Base-by-base conservation (phyloP, 1,284 basidiomycete species). In the Apiotrichum porosum region DNA sequence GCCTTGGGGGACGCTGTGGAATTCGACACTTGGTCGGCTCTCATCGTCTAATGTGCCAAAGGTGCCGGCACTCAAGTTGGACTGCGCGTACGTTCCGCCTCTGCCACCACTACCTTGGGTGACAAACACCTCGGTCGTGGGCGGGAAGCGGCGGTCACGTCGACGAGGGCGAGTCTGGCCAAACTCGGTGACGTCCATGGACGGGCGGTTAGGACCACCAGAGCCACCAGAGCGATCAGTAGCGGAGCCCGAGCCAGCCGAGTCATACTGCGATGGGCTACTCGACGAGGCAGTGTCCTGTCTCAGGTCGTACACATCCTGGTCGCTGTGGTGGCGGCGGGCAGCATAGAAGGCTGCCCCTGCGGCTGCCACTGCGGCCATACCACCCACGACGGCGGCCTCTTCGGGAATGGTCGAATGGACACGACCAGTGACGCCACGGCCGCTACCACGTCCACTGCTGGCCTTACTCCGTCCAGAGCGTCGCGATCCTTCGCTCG, bases 31-130 rank as follows among this genome's bases (percentile, higher is more conserved):
- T 12, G n/a, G 9, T 13, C 24, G 6, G 13, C 22, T 10, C 38
- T 19, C 24, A n/a, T 35, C 45, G 23, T 45, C 47, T 12, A 31
- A 18, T 2, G 42, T 48, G 18, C 52, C 53, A 21, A 55, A 52
- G 6, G 53, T 55, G 14, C 49, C 53, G 1, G 49, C 49, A 18
- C 53, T 55, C 19, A 26, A 39, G 40, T 55, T 52, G 14, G 47
- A 44, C 31, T 49, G 40, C 9, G 37, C 22, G 33, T 28, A 45
- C 1, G 31, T 24, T 19, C 34, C 28, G 8, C 37, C 26, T 14
- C 8, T 17, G 14, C 34, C 35, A 4, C n/a, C n/a, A n/a, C n/a
- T n/a, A n/a, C n/a, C n/a, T n/a, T n/a, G n/a, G n/a, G 37, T n/a
- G 13, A 8, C 40, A 33, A 34, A 42, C 6, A 14, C 6, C 3